Evolutionary conservation across 2,329 filamentous ascomycete genomes (phyloP).

Genomic region (Emericellopsis cladophorae): DNA sequence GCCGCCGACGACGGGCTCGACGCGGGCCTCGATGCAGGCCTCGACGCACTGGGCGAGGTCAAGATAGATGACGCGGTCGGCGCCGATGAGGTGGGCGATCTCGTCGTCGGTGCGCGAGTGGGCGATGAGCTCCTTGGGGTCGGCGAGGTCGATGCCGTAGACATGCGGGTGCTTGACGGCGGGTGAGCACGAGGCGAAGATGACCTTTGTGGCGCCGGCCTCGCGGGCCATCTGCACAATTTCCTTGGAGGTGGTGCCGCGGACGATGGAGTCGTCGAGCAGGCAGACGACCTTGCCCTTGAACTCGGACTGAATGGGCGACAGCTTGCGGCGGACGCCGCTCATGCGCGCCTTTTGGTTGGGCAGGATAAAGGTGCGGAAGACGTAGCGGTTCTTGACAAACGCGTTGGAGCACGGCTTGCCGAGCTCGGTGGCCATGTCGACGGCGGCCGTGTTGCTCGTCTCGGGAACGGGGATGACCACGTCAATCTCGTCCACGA

Average conservation of each 20-base stretch:
- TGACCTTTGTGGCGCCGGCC: conserved; percentile 68
- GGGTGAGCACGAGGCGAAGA: conserved; percentile 73
- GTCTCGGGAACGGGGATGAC: conserved; percentile 70
- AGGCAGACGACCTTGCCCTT: conserved; percentile 66
- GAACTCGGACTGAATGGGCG: conserved; percentile 78
- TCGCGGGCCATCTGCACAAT: conserved; percentile 60
- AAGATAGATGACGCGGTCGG: conserved; percentile 43
- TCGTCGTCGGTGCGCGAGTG: conserved; percentile 24
- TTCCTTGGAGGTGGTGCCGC: conserved; percentile 54
- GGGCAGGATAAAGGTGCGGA: conserved; percentile 62
- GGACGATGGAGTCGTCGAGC: conserved; percentile 83
- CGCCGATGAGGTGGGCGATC: conserved; percentile 26
- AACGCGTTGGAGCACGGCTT: conserved; percentile 74
- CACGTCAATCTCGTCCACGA: conserved; percentile 61
- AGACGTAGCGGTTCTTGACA: conserved; percentile 82
- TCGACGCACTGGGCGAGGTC: conserved; percentile 63
- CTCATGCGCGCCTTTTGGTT: conserved; percentile 71
- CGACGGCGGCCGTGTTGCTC: conserved; percentile 67
- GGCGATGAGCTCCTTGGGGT: conserved; percentile 27
- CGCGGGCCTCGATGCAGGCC: conserved; percentile 60
- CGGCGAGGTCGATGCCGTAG: conserved; percentile 34
- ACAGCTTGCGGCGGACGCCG: conserved; percentile 80
- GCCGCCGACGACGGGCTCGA: conserved; percentile 32
- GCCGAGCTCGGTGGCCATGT: conserved; percentile 59
- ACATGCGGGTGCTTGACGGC: conserved; percentile 79